Evolutionary conservation across 106 monocot genomes (phyloP).

Genomic region (Acorus calamus): DNA sequence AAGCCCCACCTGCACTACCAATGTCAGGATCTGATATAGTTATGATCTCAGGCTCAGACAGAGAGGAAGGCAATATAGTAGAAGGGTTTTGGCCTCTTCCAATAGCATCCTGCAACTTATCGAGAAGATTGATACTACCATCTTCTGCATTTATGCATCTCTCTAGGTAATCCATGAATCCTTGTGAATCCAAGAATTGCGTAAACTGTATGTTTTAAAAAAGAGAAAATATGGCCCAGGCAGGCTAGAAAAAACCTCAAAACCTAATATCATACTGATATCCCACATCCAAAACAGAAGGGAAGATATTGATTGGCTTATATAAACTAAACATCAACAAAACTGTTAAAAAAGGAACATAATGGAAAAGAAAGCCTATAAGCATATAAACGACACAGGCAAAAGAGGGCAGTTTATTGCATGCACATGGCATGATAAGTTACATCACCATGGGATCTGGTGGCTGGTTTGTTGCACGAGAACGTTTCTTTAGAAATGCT

Average conservation of each 20-base stretch:
- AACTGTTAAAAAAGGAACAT: neutral
- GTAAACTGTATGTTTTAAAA: conserved; percentile 42
- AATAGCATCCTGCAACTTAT: conserved; percentile 96
- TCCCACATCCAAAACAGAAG: too few relatives aligned
- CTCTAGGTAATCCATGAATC: conserved; percentile 84
- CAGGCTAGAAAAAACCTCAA: too few relatives aligned
- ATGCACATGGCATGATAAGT: conserved; percentile 2
- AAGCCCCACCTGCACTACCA: conserved; percentile 27
- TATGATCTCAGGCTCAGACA: conserved; percentile 67
- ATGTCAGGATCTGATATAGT: conserved; percentile 66
- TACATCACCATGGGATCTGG: conserved; percentile 85
- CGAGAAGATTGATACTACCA: conserved; percentile 60
- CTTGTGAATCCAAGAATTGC: conserved; percentile 95
- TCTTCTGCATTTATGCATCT: conserved; percentile 66
- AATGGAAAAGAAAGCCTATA: neutral
- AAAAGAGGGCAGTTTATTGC: too few relatives aligned
- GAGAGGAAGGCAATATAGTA: conserved; percentile 51
- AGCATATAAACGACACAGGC: too few relatives aligned
- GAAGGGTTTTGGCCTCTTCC: conserved; percentile 80
- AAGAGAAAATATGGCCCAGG: neutral
- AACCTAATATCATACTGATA: too few relatives aligned
- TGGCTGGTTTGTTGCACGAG: conserved; percentile 74
- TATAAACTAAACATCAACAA: too few relatives aligned
- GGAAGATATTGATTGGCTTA: too few relatives aligned
- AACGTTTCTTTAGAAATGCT: conserved; percentile 96